Conservation (phyloP, 1,139 yeast species). For the Nakaseomyces delphensis region DNA sequence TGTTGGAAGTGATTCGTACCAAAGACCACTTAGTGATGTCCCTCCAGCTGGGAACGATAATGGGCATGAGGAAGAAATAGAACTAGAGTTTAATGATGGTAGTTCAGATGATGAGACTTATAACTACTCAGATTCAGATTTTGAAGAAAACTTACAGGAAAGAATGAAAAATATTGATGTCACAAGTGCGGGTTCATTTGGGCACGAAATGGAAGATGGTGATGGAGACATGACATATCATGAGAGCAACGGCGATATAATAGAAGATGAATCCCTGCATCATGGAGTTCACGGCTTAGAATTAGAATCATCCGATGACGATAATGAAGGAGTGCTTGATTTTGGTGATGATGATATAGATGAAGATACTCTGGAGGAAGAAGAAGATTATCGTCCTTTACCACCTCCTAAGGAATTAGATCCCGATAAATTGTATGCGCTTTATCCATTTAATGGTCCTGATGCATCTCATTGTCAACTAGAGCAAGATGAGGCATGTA, state of each 20-base stretch:
- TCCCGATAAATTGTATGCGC: constrained; percentile 76
- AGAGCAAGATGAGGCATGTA: constrained; percentile 72
- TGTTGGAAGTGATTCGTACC: constrained; percentile 1
- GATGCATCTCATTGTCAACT: constrained; percentile 89
- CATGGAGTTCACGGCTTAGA: neutral
- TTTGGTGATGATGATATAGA: constrained; percentile 12
- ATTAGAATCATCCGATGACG: constrained; percentile 7
- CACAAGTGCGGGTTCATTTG: constrained; percentile 7
- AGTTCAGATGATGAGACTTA: constrained; percentile 15
- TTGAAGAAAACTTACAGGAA: constrained; percentile 30
- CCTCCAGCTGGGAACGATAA: constrained; percentile 1
- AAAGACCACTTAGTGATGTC: constrained; percentile 1
- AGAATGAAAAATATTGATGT: constrained; percentile 21
- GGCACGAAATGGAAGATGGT: constrained; percentile 9
- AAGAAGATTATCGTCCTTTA: constrained; percentile 43
- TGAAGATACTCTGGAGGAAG: constrained; percentile 20
- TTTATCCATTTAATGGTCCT: constrained; percentile 82
- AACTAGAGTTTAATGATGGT: neutral
- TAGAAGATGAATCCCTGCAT: constrained; percentile 2
- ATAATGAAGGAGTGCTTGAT: neutral
- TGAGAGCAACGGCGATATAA: constrained; percentile 8
- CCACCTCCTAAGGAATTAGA: constrained; percentile 79
- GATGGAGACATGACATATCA: constrained; percentile 8
- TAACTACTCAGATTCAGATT: constrained; percentile 31
- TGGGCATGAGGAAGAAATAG: constrained; percentile 4